Base-by-base conservation (phyloP, 208 protist species). In the Leishmania lainsoni region DNA sequence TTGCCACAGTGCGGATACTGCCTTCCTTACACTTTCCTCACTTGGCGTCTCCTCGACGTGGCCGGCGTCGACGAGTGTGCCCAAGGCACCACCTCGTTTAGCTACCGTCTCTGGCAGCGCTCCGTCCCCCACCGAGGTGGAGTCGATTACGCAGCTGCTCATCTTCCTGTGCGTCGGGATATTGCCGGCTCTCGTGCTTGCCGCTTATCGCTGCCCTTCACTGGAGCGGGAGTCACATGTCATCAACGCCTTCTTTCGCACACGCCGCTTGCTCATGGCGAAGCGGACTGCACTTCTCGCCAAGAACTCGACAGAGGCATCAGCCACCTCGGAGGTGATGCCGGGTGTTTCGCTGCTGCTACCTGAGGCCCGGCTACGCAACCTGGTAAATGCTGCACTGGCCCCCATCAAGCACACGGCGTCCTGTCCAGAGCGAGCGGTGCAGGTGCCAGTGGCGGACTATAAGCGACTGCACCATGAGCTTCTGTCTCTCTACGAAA, bases 401-500 rank as follows among this genome's bases (percentile, higher is more conserved):
- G 26, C 59, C 1, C 81, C 69, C 3, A 29, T 26, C 9, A 48
- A 26, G 68, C 17, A 3, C 32, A 4, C 69, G 6, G 5, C 52
- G 9, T 17, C 69, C n/a, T 32, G 54, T 48, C 22, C 76, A 26
- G 22, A 29, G 39, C 69, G 69, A 32, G 76, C 54, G 49, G 76
- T 84, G 75, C 75, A 35, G 58, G 70, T 84, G 81, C 76, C 81
- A 0, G 71, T 56, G 8, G 81, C 58, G 16, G 76, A 81, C 48
- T 85, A 85, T 56, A 72, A 79, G 59, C 76, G 68, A n/a, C 79
- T 79, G 39, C 78, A 83, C 48, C 78, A n/a, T 45, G 86, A 89
- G 70, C 78, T 89, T 32, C 66, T 89, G 14, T 75, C 58, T 32
- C 79, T 89, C n/a, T 86, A 89, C 61, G 45, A 89, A 5, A 76